phyloP scores from a whole-genome alignment of 73 alveolate genomes.

The Symbiodinium pilosum region DNA sequence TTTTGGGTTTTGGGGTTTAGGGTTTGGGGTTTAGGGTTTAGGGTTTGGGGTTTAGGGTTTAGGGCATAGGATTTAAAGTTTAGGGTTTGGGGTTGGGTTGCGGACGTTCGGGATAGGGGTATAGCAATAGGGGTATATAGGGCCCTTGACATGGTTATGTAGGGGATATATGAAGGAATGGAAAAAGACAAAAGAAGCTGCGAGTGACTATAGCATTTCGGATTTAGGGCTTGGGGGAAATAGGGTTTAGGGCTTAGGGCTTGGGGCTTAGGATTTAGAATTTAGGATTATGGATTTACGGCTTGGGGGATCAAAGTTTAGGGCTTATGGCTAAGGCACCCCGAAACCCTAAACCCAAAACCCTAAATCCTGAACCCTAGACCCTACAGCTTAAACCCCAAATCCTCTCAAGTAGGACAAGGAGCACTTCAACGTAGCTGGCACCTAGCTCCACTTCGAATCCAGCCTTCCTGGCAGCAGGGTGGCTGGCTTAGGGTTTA shows the following conservation, averaged over 20 bases:
- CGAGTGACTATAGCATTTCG: neutral
- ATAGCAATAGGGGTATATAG: no score
- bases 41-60: neutral
- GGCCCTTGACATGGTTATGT: no score
- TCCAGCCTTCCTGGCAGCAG: neutral
- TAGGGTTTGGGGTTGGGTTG: neutral
- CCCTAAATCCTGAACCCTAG: neutral
- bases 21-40: neutral
- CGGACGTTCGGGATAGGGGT: no score
- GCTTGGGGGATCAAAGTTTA: neutral
- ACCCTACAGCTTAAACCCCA: neutral
- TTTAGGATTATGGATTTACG: no score
- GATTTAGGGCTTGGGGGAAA: neutral
- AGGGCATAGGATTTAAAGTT: neutral
- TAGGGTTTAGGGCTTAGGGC: neutral
- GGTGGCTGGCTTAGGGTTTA: neutral
- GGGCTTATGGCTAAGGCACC: neutral
- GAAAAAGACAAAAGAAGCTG: no score
- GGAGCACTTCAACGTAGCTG: constrained; percentile 13
- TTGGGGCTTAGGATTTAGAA: neutral
- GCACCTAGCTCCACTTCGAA: neutral
- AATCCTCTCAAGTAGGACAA: neutral
- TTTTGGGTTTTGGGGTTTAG: neutral
- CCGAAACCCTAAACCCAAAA: neutral
- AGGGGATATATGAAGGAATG: no score